These are phyloP conservation scores for Eucalyptus pauciflora DNA, from an alignment of 345 rosid genomes.

Conservation along the genomic window DNA sequence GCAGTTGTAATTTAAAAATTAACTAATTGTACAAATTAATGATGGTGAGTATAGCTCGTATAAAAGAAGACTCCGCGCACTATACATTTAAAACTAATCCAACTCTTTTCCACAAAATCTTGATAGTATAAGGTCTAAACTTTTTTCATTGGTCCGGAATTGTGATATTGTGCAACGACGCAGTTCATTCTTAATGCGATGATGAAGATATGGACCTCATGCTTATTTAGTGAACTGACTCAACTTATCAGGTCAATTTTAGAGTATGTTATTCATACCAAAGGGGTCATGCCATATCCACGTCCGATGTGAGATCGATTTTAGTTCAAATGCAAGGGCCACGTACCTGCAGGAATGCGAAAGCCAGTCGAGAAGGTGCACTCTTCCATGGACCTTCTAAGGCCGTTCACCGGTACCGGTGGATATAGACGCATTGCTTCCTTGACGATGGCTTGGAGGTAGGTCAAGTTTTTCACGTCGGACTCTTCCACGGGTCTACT, in stretches of 20 bases:
- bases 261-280: too few species aligned
- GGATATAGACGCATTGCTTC: conserved; percentile 11
- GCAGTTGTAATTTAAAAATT: too few species aligned
- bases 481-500: conserved; percentile 7
- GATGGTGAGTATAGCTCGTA: too few species aligned
- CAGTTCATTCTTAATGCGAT: not conserved
- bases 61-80: not conserved
- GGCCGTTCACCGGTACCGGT: not conserved
- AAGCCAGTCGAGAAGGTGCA: conserved; percentile 6
- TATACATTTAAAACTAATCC: too few species aligned
- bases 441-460: conserved; percentile 16
- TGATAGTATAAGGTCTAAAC: not conserved
- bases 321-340: not conserved
- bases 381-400: not conserved
- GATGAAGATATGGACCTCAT: too few species aligned
- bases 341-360: conserved; percentile 1
- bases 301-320: not conserved
- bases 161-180: not conserved
- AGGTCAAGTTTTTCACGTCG: conserved; percentile 3
- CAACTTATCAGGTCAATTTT: too few species aligned
- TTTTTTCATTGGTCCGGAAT: not conserved
- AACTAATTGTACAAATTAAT: too few species aligned
- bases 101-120: not conserved
- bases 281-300: not conserved
- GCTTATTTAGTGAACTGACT: too few species aligned